A percentile compares a stretch with the other conserved stretches of the same genome.
Conservation (phyloP, 352 stramenopile genomes). For the Phytophthora megakarya region DNA sequence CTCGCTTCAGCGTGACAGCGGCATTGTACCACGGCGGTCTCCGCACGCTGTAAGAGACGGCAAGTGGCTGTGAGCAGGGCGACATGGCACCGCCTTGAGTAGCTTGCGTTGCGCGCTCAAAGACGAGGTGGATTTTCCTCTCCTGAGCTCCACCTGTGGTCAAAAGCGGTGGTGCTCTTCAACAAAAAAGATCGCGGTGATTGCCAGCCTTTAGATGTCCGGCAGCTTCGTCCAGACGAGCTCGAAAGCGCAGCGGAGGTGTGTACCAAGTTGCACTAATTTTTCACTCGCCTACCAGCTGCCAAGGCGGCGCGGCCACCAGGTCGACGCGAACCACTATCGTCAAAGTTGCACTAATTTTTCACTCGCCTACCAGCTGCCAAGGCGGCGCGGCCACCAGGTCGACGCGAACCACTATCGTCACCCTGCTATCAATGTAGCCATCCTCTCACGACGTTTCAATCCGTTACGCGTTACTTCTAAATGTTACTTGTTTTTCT, state of each 20-base stretch:
- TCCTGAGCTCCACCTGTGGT: background rate
- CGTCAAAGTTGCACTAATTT: conserved; percentile 25
- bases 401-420: conserved; percentile 23
- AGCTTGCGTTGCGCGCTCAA: background rate
- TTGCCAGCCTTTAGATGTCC: background rate
- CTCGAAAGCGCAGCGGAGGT: conserved; percentile 1
- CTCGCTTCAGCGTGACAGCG: conserved; percentile 4
- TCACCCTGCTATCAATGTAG: background rate
- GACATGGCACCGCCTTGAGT: conserved; percentile 5
- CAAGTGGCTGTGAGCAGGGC: background rate
- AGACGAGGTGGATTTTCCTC: conserved; percentile 14
- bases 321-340: conserved; percentile 24
- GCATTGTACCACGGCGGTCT: conserved; percentile 22
- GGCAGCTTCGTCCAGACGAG: background rate
- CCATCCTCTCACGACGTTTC: background rate
- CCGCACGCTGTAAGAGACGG: conserved; percentile 11
- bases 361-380: conserved; percentile 28
- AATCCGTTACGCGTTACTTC: background rate
- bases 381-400: conserved; percentile 7
- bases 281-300: conserved; percentile 31
- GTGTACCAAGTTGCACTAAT: conserved; percentile 19
- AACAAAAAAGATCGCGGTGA: conserved; percentile 24
- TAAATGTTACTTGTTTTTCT: background rate
- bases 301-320: conserved; percentile 10
- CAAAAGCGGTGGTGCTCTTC: conserved; percentile 3